Base-by-base conservation (phyloP, 176 grass and related monocot species). In the Miscanthus lutarioriparius region DNA sequence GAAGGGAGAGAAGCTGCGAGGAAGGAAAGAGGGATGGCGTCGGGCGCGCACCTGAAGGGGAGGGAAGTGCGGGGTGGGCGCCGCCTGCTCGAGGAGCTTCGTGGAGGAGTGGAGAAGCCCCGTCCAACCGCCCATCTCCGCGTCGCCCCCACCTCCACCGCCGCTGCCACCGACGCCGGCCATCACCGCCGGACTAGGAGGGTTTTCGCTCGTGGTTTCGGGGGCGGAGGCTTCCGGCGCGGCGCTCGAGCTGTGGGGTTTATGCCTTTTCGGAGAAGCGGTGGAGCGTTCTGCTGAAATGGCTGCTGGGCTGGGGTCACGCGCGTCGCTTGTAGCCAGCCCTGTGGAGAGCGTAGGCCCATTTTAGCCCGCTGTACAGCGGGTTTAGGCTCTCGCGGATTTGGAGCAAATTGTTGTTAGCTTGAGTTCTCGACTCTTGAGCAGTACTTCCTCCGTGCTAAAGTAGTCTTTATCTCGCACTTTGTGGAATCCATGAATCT, bases 41-140 rank as follows among this genome's bases (percentile, higher is more conserved):
- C 30, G 47, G 28, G 11, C 14, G 49, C 44, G 75, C 68, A 95
- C 96, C 93, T 95, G 93, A 75, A 98, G 89, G 80, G 91, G 75
- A 70, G 93, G 89, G 58, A 98, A 98, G 79, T 92, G 93, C 54
- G 89, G 81, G 73, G 91, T 95, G 11, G 91, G 93, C 47, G 87
- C 84, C 37, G 93, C 89, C 69, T 94, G 92, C 83, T 95, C 96
- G 67, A 98, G 83, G 74, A 98, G 89, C 74, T 98, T 98, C 70
- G 91, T 90, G 68, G 96, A 95, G 74, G 91, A 88, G 70, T 95
- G 86, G 35, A 98, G 96, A 20, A 98, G 93, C 74, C 90, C 93
- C 70, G 93, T 86, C 96, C 93, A 98, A 10, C 89, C 93, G 58
- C 85, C 72, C 91, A 95, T 94, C 75, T 94, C 96, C n/a, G 74